Conservation (phyloP, 1,284 basidiomycete species). For the Fistulina hepatica region DNA sequence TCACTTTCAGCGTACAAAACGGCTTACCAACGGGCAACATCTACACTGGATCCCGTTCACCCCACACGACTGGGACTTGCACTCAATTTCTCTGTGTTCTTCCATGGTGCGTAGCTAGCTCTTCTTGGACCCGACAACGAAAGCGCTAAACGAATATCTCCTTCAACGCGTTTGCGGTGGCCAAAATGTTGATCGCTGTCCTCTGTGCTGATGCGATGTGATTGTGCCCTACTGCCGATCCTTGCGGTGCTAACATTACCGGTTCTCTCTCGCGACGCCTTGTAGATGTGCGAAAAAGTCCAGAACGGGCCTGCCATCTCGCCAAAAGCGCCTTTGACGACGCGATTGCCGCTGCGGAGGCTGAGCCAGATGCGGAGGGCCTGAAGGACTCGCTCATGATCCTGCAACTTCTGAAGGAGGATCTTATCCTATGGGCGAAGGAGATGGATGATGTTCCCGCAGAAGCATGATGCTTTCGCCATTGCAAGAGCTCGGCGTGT, state of each 20-base stretch:
- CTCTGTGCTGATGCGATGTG: too few species aligned
- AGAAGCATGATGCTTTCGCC: too few species aligned
- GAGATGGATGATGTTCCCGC: conserved; percentile 98
- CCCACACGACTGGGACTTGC: conserved; percentile 80
- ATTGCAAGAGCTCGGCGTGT: too few species aligned
- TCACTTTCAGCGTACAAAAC: conserved; percentile 65
- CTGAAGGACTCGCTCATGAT: conserved; percentile 57
- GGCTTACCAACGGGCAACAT: conserved; percentile 53
- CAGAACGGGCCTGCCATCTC: conserved; percentile 86
- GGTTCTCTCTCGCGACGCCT: too few species aligned
- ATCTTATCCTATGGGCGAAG: conserved; percentile 68
- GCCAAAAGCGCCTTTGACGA: conserved; percentile 69
- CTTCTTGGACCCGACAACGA: too few species aligned
- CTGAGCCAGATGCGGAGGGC: too few species aligned
- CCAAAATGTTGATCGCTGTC: too few species aligned
- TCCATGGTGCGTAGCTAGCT: too few species aligned
- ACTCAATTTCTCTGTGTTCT: conserved; percentile 95
- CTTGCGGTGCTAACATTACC: too few species aligned
- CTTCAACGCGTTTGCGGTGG: too few species aligned
- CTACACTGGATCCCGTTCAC: conserved; percentile 47
- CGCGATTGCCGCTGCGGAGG: conserved; percentile 41
- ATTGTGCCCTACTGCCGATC: too few species aligned
- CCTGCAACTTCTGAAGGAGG: conserved; percentile 52
- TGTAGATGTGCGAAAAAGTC: conserved; percentile 87
- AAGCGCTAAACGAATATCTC: too few species aligned